Base-by-base conservation (phyloP, 2,329 filamentous ascomycete species). In the Xylaria sp. region DNA sequence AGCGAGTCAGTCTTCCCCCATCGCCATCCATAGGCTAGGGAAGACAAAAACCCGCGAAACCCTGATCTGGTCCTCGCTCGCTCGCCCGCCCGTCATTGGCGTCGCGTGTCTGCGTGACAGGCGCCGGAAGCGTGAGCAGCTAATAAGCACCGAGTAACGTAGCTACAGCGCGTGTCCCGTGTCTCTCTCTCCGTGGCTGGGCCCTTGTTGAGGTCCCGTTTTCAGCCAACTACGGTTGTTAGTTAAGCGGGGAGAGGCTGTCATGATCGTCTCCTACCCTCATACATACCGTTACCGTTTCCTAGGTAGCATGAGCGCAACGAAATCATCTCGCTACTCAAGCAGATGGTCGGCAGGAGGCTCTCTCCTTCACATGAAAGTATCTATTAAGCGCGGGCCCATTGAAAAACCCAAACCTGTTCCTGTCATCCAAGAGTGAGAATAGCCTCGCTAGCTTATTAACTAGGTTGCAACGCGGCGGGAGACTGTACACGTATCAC, bases 61-160 rank as follows among this genome's bases (percentile, higher is more conserved):
- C 27, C 4, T n/a, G 4, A 4, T 21, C 50, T 30, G 24, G 12
- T 11, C 50, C 32, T 47, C 17, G 11, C 57, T 54, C 51, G 27
- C 36, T 45, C 45, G 55, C 27, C 39, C 14, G 61, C n/a, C 4
- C 24, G 24, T 50, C 8, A 58, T 65, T 58, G 66, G 66, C 19
- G 47, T 65, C 45, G 45, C 56, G 36, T 50, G 60, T 19, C n/a
- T 53, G 53, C 53, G 61, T 57, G 61, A 64, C 42, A 57, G 54
- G 45, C 55, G 62, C 55, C 54, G 47, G 55, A 65, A 59, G 55
- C 51, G 51, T 65, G 61, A 65, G 65, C 34, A 57, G 45, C 36
- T 53, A 27, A 55, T 32, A 53, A 58, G 53, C 53, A 65, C 58
- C 3, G 59, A 24, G 45, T 39, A 65, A 59, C 47, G 24, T 59